Evolutionary conservation across 164 flowering plant species (phyloP), one percentile per base, ranked within the genome.

Genomic region (Tinospora cordifolia): DNA sequence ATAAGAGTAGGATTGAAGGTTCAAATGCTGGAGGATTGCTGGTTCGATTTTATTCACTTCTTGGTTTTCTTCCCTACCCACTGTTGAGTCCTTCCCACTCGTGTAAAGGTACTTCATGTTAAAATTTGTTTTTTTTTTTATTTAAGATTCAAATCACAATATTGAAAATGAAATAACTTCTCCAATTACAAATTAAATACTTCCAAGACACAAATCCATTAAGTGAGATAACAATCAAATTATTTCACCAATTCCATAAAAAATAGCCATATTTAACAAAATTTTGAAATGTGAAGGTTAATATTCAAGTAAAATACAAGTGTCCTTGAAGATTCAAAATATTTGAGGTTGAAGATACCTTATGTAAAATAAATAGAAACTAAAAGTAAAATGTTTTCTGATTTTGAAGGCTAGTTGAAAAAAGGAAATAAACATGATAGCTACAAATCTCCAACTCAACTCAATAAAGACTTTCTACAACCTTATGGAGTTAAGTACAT

Each of bases 21-120:
- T 84, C 72, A 65, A 93, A 93, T 79, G 84, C 80, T 64, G 98
- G 98, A 65, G 98, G 98, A 21, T 82, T 93, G 79, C 87, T 88
- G 38, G 77, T 93, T 75, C 87, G 91, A 11, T 91, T 91, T 74
- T 79, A 79, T 74, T 88, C 98, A 26, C 83, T 93, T 49, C 58
- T 88, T 38, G 97, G 98, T 13, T 93, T 93, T 84, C 88, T 91
- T 76, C 98, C 98, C 24, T 91, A 75, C 54, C 89, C 92, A 15
- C 86, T 76, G 73, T 67, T 93, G 86, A 81, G 88, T 76, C 92
- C 98, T 24, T 84, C 84, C 26, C 88, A 84, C 79, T 79, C 82
- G 60, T 87, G 91, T 77, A 86, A 80, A 88, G 96, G 98, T 93
- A 84, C 58, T 65, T 14, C 11, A 22, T 66, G 60, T 63, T 38